Evolutionary conservation across 2,329 filamentous ascomycete genomes (phyloP).

Genomic region (Colletotrichum tanaceti): DNA sequence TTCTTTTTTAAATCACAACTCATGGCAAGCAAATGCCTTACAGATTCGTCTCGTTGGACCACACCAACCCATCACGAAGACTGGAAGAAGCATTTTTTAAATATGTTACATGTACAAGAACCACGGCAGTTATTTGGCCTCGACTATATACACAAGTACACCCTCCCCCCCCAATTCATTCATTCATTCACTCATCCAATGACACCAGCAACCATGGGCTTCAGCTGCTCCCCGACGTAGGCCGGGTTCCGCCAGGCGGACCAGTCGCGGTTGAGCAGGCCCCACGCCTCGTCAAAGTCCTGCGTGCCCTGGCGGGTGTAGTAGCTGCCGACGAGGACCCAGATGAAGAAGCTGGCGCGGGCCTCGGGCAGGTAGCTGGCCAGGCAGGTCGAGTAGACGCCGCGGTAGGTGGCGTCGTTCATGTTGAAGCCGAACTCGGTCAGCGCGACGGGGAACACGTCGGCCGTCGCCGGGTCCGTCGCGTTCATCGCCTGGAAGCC

Average conservation of each 20-base stretch:
- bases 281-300: slow-evolving; percentile 70
- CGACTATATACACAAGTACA: neutral
- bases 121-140: neutral
- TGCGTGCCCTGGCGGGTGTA: slow-evolving; percentile 65
- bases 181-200: too few species aligned
- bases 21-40: too few species aligned
- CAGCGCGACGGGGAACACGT: slow-evolving; percentile 56
- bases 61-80: too few species aligned
- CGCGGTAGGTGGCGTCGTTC: slow-evolving; percentile 58
- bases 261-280: slow-evolving; percentile 66
- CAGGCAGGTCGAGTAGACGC: slow-evolving; percentile 65
- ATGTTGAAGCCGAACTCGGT: slow-evolving; percentile 67
- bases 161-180: too few species aligned
- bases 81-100: too few species aligned
- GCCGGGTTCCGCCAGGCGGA: slow-evolving; percentile 59
- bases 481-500: slow-evolving; percentile 65
- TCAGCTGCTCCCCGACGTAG: slow-evolving; percentile 56
- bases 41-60: too few species aligned
- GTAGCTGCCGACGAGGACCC: slow-evolving; percentile 69
- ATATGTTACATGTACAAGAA: too few species aligned
- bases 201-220: slow-evolving; percentile 53
- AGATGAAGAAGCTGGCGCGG: slow-evolving; percentile 68
- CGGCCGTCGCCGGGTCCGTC: slow-evolving; percentile 50
- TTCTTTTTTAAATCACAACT: too few species aligned
- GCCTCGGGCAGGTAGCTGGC: slow-evolving; percentile 59